These are phyloP conservation scores for Syncephalis plumigaleata DNA, from an alignment of 371 early-diverging fungal species.

Conservation along the genomic window DNA sequence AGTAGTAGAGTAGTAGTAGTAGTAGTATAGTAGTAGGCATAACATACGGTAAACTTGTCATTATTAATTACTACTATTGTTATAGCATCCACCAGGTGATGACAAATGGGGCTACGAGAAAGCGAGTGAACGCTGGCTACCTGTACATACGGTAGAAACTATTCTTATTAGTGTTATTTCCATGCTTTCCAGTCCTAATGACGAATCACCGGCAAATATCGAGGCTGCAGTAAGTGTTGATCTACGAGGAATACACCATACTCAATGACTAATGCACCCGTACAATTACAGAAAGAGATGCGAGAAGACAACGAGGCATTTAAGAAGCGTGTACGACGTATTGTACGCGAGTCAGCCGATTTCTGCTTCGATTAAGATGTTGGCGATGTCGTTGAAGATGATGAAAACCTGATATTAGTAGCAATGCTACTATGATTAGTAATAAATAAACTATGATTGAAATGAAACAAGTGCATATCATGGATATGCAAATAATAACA, in stretches of 20 bases:
- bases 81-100: conserved; percentile 60
- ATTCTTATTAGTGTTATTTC: conserved; percentile 73
- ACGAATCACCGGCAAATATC: conserved; percentile 80
- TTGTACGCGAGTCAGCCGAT: conserved; percentile 47
- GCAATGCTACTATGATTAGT: too few relatives aligned
- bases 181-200: conserved; percentile 87
- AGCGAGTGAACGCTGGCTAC: conserved; percentile 83
- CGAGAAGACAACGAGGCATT: conserved; percentile 47
- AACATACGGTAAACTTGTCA: neutral
- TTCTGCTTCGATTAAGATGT: too few relatives aligned
- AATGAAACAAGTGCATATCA: too few relatives aligned
- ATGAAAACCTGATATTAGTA: too few relatives aligned
- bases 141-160: conserved; percentile 88
- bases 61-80: neutral
- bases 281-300: conserved; percentile 42
- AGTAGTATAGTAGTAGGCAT: too few relatives aligned
- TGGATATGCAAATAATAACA: too few relatives aligned
- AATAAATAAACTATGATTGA: too few relatives aligned
- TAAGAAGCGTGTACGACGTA: conserved; percentile 51
- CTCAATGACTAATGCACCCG: neutral
- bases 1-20: too few relatives aligned
- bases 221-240: conserved; percentile 60
- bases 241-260: neutral
- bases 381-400: too few relatives aligned
- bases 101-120: conserved; percentile 88